phyloP scores from a whole-genome alignment of 108 stramenopile genomes.

The Nannochloropsis gaditana region DNA sequence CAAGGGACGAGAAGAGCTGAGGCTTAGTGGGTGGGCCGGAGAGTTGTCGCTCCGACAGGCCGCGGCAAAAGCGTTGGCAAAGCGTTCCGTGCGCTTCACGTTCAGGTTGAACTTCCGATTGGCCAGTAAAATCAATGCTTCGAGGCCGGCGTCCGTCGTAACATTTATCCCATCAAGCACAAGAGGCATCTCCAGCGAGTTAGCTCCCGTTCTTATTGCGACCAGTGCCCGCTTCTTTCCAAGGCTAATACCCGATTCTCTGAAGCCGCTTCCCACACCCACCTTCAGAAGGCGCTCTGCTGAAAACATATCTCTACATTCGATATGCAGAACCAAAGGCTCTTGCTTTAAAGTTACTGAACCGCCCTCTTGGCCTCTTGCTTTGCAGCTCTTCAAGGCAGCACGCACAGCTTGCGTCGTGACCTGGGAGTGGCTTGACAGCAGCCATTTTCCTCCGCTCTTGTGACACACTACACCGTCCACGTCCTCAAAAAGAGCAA shows the following conservation, averaged over 20 bases:
- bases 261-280: constrained; percentile 31
- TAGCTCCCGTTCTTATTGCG: constrained; percentile 39
- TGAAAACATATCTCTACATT: constrained; percentile 20
- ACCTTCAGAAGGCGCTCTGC: constrained; percentile 25
- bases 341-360: constrained; percentile 28
- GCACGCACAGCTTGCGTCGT: background rate
- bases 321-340: constrained; percentile 45
- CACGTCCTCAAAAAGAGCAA: constrained; percentile 14
- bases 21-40: background rate
- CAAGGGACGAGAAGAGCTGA: background rate
- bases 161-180: constrained; percentile 8
- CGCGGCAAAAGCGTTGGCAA: background rate
- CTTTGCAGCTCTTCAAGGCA: background rate
- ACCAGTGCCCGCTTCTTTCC: constrained; percentile 25
- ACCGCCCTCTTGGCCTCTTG: background rate
- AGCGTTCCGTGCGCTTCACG: constrained; percentile 8
- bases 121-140: background rate
- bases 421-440: background rate
- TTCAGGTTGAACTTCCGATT: background rate
- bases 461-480: constrained; percentile 21
- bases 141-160: background rate
- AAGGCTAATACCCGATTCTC: constrained; percentile 46
- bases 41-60: background rate
- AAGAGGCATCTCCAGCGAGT: constrained; percentile 31
- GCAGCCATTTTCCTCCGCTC: constrained; percentile 27